Conservation (phyloP, 306 rosid genomes). For the Sicyos edulis region DNA sequence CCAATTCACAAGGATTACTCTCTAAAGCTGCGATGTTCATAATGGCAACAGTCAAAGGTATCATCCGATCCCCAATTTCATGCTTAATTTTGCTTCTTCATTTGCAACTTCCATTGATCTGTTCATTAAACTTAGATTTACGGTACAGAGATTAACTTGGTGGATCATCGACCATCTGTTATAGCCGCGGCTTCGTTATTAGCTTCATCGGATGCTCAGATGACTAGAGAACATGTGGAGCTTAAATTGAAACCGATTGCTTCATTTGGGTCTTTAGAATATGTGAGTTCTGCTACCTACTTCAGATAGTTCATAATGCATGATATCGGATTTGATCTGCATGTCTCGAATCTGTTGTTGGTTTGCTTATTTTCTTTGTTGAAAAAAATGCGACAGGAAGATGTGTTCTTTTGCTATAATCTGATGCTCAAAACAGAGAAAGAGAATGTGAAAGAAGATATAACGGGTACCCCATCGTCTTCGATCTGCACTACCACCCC, state of each 20-base stretch:
- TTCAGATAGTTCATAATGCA: conserved; percentile 9
- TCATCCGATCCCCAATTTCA: conserved; percentile 8
- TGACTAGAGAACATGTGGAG: conserved; percentile 45
- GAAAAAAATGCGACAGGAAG: conserved; percentile 49
- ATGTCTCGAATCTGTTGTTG: conserved; percentile 12
- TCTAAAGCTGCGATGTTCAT: conserved; percentile 46
- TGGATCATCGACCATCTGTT: conserved; percentile 56
- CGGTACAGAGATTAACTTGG: conserved; percentile 51
- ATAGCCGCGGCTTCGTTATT: conserved; percentile 77
- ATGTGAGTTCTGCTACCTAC: conserved; percentile 39
- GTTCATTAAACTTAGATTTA: conserved; percentile 4
- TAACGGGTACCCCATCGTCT: conserved; percentile 22
- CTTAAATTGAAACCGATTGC: conserved; percentile 41
- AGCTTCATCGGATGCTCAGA: conserved; percentile 48
- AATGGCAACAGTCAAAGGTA: conserved; percentile 56
- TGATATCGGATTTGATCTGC: conserved; percentile 2
- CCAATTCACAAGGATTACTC: conserved; percentile 36
- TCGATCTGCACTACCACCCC: conserved; percentile 28
- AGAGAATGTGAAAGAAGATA: conserved; percentile 50
- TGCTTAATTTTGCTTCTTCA: conserved; percentile 4
- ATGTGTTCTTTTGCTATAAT: conserved; percentile 52
- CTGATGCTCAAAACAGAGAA: conserved; percentile 47
- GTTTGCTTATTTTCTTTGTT: conserved; percentile 17
- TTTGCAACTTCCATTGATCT: background rate
- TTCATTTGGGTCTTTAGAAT: conserved; percentile 51